phyloP scores from a whole-genome alignment of 768 basidiomycete species.

The Amanita rimosa region DNA sequence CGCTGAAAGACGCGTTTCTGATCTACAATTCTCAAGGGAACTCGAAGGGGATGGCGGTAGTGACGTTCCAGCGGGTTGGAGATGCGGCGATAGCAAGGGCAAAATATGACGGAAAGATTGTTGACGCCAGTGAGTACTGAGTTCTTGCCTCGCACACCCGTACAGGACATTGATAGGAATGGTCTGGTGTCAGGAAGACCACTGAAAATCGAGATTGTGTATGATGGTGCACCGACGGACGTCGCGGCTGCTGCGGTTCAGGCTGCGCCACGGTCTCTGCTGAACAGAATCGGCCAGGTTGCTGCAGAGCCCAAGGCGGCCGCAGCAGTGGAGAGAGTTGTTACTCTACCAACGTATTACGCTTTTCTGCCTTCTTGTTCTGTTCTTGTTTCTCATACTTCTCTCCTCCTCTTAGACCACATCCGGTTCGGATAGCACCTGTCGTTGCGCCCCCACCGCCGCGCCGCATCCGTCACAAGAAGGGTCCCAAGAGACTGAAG shows the following conservation, averaged over 20 bases:
- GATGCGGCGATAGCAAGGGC: slow-evolving; percentile 52
- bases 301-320: slow-evolving; percentile 5
- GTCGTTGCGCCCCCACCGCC: slow-evolving; percentile 17
- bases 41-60: slow-evolving; percentile 75
- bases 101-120: slow-evolving; percentile 69
- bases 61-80: slow-evolving; percentile 48
- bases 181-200: slow-evolving; percentile 37
- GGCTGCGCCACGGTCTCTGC: slow-evolving; percentile 14
- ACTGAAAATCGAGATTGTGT: slow-evolving; percentile 53
- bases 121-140: slow-evolving; percentile 46
- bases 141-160: neutral
- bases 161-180: neutral
- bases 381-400: neutral
- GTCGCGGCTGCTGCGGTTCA: slow-evolving; percentile 12
- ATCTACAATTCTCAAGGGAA: slow-evolving; percentile 66
- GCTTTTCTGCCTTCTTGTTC: neutral
- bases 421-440: neutral
- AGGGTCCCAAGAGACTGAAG: slow-evolving; percentile 65
- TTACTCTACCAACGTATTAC: neutral
- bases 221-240: slow-evolving; percentile 20
- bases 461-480: slow-evolving; percentile 42
- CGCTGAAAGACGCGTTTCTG: slow-evolving; percentile 57
- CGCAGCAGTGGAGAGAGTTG: too few relatives aligned
- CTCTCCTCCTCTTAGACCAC: slow-evolving; percentile 4
- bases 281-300: slow-evolving; percentile 18